Percentiles rank a stretch among this genome's conserved stretches.
These are phyloP conservation scores for Diospyros lotus DNA, from an alignment of 148 eudicot species.

Conservation along the genomic window DNA sequence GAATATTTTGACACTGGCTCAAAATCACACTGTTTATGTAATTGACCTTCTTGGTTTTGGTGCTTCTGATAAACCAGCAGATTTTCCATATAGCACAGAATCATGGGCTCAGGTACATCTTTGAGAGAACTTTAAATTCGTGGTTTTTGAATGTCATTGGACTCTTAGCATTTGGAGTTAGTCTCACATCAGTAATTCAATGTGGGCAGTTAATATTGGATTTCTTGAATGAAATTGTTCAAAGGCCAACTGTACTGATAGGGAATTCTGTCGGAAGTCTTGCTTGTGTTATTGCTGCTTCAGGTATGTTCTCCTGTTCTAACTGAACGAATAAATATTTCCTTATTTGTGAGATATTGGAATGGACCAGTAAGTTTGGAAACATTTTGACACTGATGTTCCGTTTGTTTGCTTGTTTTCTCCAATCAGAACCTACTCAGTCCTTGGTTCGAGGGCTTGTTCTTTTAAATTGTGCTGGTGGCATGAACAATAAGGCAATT, in stretches of 20 bases:
- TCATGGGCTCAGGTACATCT: slow-evolving; percentile 67
- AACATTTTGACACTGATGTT: neutral
- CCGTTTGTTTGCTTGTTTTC: slow-evolving; percentile 9
- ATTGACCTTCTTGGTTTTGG: slow-evolving; percentile 95
- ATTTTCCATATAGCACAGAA: slow-evolving; percentile 81
- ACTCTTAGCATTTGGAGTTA: slow-evolving; percentile 28
- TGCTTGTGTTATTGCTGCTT: slow-evolving; percentile 85
- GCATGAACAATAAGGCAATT: slow-evolving; percentile 97
- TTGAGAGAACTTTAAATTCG: slow-evolving; percentile 14
- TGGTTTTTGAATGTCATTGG: slow-evolving; percentile 16
- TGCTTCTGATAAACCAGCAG: slow-evolving; percentile 77
- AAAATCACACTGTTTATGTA: slow-evolving; percentile 63
- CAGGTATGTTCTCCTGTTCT: slow-evolving; percentile 43
- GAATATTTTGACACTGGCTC: slow-evolving; percentile 67
- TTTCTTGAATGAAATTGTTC: slow-evolving; percentile 76
- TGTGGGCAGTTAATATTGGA: slow-evolving; percentile 72
- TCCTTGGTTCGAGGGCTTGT: slow-evolving; percentile 67
- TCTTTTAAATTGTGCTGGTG: slow-evolving; percentile 92
- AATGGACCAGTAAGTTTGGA: neutral
- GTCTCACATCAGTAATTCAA: slow-evolving; percentile 27
- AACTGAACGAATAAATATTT: neutral
- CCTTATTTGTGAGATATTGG: neutral
- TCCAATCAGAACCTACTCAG: slow-evolving; percentile 35
- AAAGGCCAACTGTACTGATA: slow-evolving; percentile 66
- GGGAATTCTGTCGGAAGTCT: slow-evolving; percentile 98